phyloP scores from a whole-genome alignment of 1,284 basidiomycete species.

The Singerocomus inundabilis region DNA sequence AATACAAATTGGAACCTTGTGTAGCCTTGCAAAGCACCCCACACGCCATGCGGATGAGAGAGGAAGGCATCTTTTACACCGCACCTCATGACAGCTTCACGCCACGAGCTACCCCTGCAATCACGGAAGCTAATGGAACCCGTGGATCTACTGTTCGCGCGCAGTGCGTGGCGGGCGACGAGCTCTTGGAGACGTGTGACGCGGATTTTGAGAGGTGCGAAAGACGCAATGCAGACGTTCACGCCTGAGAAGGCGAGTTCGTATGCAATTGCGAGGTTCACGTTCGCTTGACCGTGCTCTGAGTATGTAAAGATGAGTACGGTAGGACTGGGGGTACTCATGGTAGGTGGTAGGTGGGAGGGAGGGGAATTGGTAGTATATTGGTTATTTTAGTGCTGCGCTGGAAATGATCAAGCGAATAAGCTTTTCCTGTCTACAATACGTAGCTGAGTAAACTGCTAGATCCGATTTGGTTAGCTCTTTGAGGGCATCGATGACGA shows the following conservation, averaged over 20 bases:
- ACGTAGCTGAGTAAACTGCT: too few species aligned
- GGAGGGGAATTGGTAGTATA: too few species aligned
- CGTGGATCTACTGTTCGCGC: neutral
- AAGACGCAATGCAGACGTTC: neutral
- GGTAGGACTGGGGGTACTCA: neutral
- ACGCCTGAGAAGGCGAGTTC: conserved; percentile 10
- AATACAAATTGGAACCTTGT: neutral
- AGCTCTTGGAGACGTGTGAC: conserved; percentile 8
- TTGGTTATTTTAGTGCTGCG: too few species aligned
- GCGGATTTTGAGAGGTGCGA: conserved; percentile 3
- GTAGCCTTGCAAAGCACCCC: conserved; percentile 7
- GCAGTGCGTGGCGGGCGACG: conserved; percentile 2
- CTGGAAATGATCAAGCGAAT: too few species aligned
- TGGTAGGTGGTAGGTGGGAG: too few species aligned
- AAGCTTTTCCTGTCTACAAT: too few species aligned
- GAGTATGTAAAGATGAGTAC: conserved; percentile 12
- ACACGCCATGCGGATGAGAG: conserved; percentile 2
- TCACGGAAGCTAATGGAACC: conserved; percentile 7
- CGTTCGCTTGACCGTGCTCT: conserved; percentile 13
- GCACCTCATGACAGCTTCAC: neutral
- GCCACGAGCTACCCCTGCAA: conserved; percentile 1
- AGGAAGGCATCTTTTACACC: neutral
- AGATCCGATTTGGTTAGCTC: too few species aligned
- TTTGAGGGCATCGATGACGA: too few species aligned
- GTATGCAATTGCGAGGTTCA: conserved; percentile 14